Percentiles rank a stretch among this genome's conserved stretches.
Evolutionary conservation across 306 rosid species (phyloP).

Genomic region (Psophocarpus tetragonolobus): DNA sequence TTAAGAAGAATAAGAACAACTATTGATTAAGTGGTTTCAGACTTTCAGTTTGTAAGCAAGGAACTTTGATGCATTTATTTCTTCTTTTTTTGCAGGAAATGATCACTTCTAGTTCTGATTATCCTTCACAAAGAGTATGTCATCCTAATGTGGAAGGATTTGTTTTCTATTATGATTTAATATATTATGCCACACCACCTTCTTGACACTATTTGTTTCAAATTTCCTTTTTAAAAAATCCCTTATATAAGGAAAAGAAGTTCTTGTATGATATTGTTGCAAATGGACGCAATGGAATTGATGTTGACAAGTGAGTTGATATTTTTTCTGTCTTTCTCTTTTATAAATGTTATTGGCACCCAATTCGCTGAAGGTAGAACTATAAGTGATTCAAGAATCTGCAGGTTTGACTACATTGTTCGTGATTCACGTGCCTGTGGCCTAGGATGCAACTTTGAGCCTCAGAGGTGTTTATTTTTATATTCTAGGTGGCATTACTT

Average conservation of each 20-base stretch:
- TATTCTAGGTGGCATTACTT: conserved; percentile 21
- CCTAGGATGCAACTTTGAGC: conserved; percentile 84
- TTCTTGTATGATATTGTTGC: conserved; percentile 94
- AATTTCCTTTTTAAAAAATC: conserved; percentile 14
- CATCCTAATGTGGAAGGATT: neutral
- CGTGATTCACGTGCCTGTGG: conserved; percentile 94
- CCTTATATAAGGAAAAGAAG: conserved; percentile 46
- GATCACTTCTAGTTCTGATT: conserved; percentile 38
- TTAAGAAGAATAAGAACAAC: conserved; percentile 15
- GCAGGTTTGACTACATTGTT: conserved; percentile 88
- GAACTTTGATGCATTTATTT: conserved; percentile 27
- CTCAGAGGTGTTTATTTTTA: conserved; percentile 50
- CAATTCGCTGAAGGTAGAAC: conserved; percentile 16
- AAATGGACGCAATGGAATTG: conserved; percentile 92
- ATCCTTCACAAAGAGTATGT: conserved; percentile 36
- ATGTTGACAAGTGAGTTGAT: conserved; percentile 80
- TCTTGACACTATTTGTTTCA: neutral
- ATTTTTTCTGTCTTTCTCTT: conserved; percentile 9
- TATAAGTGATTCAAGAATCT: conserved; percentile 8
- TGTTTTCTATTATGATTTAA: conserved; percentile 4
- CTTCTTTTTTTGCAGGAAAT: conserved; percentile 47
- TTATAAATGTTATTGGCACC: neutral
- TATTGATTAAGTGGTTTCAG: conserved; percentile 9
- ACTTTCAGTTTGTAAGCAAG: conserved; percentile 6
- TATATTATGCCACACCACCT: neutral